Evolutionary conservation across 208 protist species (phyloP).

Genomic region (Borovskyia barvae): DNA sequence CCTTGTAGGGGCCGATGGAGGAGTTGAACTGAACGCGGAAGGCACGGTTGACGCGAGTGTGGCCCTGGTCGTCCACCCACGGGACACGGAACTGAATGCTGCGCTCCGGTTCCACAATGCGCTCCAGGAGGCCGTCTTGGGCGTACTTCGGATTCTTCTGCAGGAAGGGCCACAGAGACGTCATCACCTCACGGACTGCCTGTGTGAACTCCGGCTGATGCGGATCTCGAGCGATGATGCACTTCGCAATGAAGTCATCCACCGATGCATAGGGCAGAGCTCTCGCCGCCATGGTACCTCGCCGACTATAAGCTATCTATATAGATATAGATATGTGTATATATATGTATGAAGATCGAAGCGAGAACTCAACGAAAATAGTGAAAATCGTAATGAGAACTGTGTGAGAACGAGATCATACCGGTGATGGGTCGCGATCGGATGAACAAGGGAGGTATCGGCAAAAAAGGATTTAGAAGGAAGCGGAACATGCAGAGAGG

Average conservation of each 20-base stretch:
- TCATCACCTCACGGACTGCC: constrained; percentile 86
- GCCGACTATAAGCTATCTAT: background rate
- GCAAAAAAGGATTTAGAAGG: constrained; percentile 1
- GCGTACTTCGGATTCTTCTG: constrained; percentile 82
- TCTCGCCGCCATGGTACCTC: constrained; percentile 1
- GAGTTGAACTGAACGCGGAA: constrained; percentile 94
- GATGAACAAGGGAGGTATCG: background rate
- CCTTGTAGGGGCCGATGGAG: constrained; percentile 94
- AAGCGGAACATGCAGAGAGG: background rate
- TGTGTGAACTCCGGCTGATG: constrained; percentile 90
- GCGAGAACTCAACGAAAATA: too few species aligned
- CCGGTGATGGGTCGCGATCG: background rate
- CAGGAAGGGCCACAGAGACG: constrained; percentile 81
- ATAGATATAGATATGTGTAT: background rate
- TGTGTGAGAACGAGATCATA: background rate
- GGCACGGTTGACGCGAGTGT: constrained; percentile 87
- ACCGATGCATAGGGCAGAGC: constrained; percentile 32
- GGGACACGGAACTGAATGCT: constrained; percentile 90
- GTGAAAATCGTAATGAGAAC: too few species aligned
- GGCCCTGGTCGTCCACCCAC: constrained; percentile 90
- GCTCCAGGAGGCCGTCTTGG: constrained; percentile 59
- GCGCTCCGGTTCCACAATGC: constrained; percentile 90
- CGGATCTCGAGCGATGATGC: constrained; percentile 51
- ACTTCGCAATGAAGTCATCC: constrained; percentile 61
- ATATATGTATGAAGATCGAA: too few species aligned